Base-by-base conservation (phyloP, 2,329 filamentous ascomycete species). In the Colletotrichum orbiculare region DNA sequence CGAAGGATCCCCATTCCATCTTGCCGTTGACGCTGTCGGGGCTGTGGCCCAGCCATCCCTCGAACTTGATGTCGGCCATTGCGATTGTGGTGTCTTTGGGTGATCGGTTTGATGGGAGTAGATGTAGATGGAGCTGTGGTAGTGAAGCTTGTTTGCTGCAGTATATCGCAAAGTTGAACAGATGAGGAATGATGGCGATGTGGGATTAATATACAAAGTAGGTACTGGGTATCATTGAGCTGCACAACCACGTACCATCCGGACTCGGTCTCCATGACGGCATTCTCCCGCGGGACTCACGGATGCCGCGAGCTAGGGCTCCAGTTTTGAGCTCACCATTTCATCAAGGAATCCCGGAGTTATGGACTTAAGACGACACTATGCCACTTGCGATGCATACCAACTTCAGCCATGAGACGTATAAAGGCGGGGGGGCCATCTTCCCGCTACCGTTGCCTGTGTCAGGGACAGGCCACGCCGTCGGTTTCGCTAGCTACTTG, bases 1-100 rank as follows among this genome's bases (percentile, higher is more conserved):
- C 80, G 60, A 84, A 90, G 60, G 84, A 76, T 45, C 77, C 78
- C 84, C 84, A 86, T 38, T 78, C 73, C 84, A 87, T 85, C 57
- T 86, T 84, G 57, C 83, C 84, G 6, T 85, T 73, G 65, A 72
- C 77, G 17, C 80, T 72, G 2, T 76, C 75, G 11, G 76, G 69
- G 60, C 76, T 74, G 54, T 77, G 73, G 69, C 82, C 82, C n/a
- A 85, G 68, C 83, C 83, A 85, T 46, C 83, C 83, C 70, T 85
- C 74, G 68, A 85, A 85, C 73, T 80, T 82, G 73, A 80, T 78
- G 63, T 79, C 75, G 5, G 73, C 63, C 68, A 78, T 74, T 45
- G n/a, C 46, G 48, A 38, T 38, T 42, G 6, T 8, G 47, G 56
- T 63, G 4, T 9, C 2, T 12, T 52, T 3, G 25, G 12, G 48